phyloP scores from a whole-genome alignment of 1,139 yeast species.

The Pichia sp. region DNA sequence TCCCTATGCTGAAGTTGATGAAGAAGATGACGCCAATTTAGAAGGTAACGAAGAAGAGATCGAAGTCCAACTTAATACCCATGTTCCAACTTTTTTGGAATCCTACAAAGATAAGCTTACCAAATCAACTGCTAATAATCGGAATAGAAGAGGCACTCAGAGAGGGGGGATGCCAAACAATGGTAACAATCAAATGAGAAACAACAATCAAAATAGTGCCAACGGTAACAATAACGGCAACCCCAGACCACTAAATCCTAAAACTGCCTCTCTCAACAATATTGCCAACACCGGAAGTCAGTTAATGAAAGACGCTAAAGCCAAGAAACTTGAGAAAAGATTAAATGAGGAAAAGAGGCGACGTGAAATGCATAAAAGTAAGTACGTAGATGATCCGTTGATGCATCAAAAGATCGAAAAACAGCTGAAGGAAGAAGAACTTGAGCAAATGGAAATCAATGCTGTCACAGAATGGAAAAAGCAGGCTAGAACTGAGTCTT shows the following conservation, averaged over 20 bases:
- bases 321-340: constrained; percentile 48
- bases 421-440: constrained; percentile 25
- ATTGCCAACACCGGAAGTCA: constrained; percentile 77
- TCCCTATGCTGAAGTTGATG: constrained; percentile 35
- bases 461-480: constrained; percentile 46
- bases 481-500: constrained; percentile 41
- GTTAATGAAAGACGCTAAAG: constrained; percentile 62
- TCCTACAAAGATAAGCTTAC: constrained; percentile 38
- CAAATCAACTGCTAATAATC: background rate
- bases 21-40: constrained; percentile 26
- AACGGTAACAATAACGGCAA: background rate
- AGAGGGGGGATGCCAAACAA: background rate
- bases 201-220: background rate
- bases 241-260: constrained; percentile 3
- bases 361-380: constrained; percentile 29
- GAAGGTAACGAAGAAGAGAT: constrained; percentile 51
- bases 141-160: background rate
- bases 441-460: constrained; percentile 25
- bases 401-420: constrained; percentile 19
- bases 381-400: constrained; percentile 43
- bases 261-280: constrained; percentile 49
- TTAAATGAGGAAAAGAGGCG: constrained; percentile 42
- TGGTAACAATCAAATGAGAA: background rate
- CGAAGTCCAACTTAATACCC: constrained; percentile 68
- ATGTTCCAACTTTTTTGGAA: constrained; percentile 67